Base-by-base conservation (phyloP, 2,329 filamentous ascomycete species). In the Sarocladiaceae sp. region DNA sequence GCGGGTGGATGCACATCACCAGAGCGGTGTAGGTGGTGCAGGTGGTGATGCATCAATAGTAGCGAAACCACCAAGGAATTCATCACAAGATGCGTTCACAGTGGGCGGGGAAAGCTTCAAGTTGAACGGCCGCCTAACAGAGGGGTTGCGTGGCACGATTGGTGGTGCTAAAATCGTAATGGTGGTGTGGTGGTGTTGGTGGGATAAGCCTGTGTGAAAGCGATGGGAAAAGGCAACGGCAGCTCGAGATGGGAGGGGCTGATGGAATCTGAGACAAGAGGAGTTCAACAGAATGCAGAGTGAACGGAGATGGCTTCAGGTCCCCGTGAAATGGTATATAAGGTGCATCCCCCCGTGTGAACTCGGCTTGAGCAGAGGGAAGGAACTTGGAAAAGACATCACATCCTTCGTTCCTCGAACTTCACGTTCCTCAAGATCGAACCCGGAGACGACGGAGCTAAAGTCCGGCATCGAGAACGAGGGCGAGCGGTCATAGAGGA, bases 151-250 rank as follows among this genome's bases (percentile, higher is more conserved):
- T 39, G 29, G 24, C 15, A 24, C 20, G 4, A 11, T 41, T 13
- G 23, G 37, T 6, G 4, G 37, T 19, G n/a, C 19, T 18, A 13
- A 27, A 41, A 29, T 21, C 24, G 37, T 41, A 29, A 11, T 29
- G 37, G 37, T 41, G 37, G 37, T 41, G 37, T 16, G 21, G 37
- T 41, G 37, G 37, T 41, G 26, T 29, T 41, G 37, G 37, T 41
- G 21, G 37, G 37, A 41, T 41, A 27, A 41, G 37, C 26, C 23
- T 27, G 37, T 24, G 23, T 41, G 24, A 27, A 21, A 41, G 23
- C 9, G 20, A 19, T 11, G 7, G 3, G n/a, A 9, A 21, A 29
- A 24, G 37, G 37, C 13, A 9, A 5, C 20, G 24, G 23, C n/a
- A n/a, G n/a, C n/a, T n/a, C n/a, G n/a, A n/a, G n/a, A n/a, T n/a